These are phyloP conservation scores for Aspergillus floridensis DNA, from an alignment of 2,329 filamentous ascomycete species.

Conservation along the genomic window DNA sequence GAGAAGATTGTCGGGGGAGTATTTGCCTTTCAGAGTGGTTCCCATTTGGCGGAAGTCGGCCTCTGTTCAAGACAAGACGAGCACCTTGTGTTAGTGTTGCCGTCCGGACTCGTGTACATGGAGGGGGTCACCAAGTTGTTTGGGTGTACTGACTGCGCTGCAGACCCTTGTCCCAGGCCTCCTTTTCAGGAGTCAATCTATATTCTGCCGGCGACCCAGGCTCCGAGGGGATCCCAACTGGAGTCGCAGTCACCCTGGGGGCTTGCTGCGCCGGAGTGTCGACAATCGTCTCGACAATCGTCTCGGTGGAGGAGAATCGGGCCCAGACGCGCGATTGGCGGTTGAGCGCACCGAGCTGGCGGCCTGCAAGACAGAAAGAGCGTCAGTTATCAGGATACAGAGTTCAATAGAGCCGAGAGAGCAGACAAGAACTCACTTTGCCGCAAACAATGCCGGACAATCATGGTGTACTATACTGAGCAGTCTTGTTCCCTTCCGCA, in stretches of 20 bases:
- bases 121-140: not conserved
- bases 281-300: slow-evolving; percentile 26
- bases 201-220: slow-evolving; percentile 6
- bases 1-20: slow-evolving; percentile 45
- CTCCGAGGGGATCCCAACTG: slow-evolving; percentile 14
- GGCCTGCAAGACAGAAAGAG: slow-evolving; percentile 26
- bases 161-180: slow-evolving; percentile 18
- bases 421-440: slow-evolving; percentile 34
- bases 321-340: slow-evolving; percentile 32
- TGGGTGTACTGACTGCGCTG: slow-evolving; percentile 24
- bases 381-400: slow-evolving; percentile 14
- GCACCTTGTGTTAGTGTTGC: not conserved
- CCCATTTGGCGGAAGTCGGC: slow-evolving; percentile 34
- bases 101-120: not conserved
- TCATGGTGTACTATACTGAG: slow-evolving; percentile 33
- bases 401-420: not conserved
- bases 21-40: slow-evolving; percentile 24
- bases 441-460: slow-evolving; percentile 42
- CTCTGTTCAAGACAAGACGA: slow-evolving; percentile 21
- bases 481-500: slow-evolving; percentile 6
- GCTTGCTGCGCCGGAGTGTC: slow-evolving; percentile 25
- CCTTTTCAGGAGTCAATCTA: slow-evolving; percentile 6
- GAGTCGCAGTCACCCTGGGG: slow-evolving; percentile 10
- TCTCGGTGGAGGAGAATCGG: slow-evolving; percentile 36
- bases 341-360: slow-evolving; percentile 36